A percentile compares a stretch with the other conserved stretches of the same genome.
Conservation (phyloP, 108 stramenopile species). For the Fragilaria radians region DNA sequence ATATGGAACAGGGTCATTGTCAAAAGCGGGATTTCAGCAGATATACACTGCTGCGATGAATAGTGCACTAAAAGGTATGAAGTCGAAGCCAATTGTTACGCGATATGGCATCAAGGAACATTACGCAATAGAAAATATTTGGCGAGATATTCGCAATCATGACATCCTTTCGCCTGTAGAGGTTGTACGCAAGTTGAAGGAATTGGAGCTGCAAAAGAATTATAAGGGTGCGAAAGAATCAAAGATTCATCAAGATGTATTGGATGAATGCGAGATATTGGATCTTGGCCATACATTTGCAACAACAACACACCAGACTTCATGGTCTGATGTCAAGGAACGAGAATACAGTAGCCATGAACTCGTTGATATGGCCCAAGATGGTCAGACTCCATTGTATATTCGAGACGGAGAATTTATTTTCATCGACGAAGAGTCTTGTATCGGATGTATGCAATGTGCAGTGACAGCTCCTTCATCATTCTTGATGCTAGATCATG, state of each 20-base stretch:
- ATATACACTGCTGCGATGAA: slow-evolving; percentile 47
- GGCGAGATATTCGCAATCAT: slow-evolving; percentile 70
- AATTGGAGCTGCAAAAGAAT: slow-evolving; percentile 22
- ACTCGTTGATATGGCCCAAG: slow-evolving; percentile 47
- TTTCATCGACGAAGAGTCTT: slow-evolving; percentile 84
- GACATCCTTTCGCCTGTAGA: slow-evolving; percentile 59
- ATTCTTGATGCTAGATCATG: slow-evolving; percentile 63
- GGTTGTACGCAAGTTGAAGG: slow-evolving; percentile 30
- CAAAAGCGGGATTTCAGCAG: slow-evolving; percentile 38
- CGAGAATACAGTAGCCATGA: slow-evolving; percentile 52
- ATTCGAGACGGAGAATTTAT: slow-evolving; percentile 76
- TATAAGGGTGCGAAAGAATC: slow-evolving; percentile 4
- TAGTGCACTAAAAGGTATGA: slow-evolving; percentile 10
- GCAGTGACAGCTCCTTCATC: slow-evolving; percentile 53
- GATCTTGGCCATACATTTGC: slow-evolving; percentile 14
- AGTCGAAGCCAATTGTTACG: slow-evolving; percentile 7
- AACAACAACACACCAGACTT: neutral
- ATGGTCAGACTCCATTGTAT: slow-evolving; percentile 48
- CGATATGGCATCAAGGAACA: slow-evolving; percentile 14
- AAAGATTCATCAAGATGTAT: slow-evolving; percentile 13
- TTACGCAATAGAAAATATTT: slow-evolving; percentile 45
- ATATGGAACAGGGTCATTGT: slow-evolving; percentile 54
- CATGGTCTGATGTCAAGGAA: slow-evolving; percentile 6
- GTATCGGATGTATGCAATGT: slow-evolving; percentile 78
- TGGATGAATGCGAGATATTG: slow-evolving; percentile 78